phyloP scores from a whole-genome alignment of 1,284 basidiomycete species.

The Ganoderma lingzhi region DNA sequence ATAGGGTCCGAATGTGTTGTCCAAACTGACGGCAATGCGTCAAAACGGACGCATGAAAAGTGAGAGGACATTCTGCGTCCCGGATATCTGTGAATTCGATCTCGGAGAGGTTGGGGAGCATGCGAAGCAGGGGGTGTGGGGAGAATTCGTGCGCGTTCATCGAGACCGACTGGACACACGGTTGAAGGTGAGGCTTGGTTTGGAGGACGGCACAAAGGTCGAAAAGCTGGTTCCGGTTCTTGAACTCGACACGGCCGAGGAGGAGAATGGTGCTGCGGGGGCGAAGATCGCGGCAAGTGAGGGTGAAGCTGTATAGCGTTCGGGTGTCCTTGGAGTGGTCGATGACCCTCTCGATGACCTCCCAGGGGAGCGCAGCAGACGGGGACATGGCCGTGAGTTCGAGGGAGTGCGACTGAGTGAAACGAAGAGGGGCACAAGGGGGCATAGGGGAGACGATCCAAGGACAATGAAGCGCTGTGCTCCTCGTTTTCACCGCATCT shows the following conservation, averaged over 20 bases:
- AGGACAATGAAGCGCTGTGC: not conserved
- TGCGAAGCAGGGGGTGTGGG: not conserved
- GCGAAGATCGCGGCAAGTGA: not conserved
- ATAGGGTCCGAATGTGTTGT: not conserved
- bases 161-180: not conserved
- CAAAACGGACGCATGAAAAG: not conserved
- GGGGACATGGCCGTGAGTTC: too few species aligned
- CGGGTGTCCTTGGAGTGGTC: not conserved
- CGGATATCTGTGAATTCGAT: not conserved
- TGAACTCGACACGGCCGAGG: not conserved
- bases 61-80: not conserved
- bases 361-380: not conserved
- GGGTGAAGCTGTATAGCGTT: not conserved
- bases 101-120: not conserved
- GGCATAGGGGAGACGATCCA: too few species aligned
- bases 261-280: not conserved
- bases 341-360: not conserved
- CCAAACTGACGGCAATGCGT: not conserved
- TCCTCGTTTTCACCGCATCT: not conserved
- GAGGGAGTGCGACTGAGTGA: constrained; percentile 52
- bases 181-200: not conserved
- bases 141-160: not conserved
- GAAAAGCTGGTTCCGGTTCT: not conserved
- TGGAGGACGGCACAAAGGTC: not conserved
- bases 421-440: not conserved